Base-by-base conservation (phyloP, 768 basidiomycete genomes). In the Russula griseocarnosa region DNA sequence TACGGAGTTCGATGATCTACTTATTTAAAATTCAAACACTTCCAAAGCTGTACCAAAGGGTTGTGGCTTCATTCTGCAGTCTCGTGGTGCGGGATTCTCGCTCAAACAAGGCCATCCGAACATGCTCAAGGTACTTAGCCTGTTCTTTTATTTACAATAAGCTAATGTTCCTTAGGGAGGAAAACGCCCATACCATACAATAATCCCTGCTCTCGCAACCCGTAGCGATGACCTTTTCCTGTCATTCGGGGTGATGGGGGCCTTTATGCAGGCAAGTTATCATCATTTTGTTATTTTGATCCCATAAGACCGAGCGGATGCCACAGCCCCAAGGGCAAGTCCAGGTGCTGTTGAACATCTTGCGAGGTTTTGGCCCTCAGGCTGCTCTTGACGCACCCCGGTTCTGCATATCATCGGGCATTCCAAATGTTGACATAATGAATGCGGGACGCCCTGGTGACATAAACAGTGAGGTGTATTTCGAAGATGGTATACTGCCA, bases 41-140 rank as follows among this genome's bases (percentile, higher is more conserved):
- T 50, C 51, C 20, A 69, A 50, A 84, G 96, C 96, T 36, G 79
- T 99, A 44, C 97, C 97, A 0, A 87, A 90, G 69, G 94, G 88
- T 0, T 97, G 94, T 70, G 97, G 97, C 0, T 99, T 99, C 74
- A 97, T 94, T 0, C 81, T 99, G 16, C 97, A 99, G 75, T 97
- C 97, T 74, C 83, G 97, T 61, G 97, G 97, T 2, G 79, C 85
- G 13, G 88, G 90, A 6, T 99, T 99, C 73, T 79, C 84, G 8
- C 78, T 98, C 26, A 79, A 81, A 58, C 83, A 91, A 61, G 84
- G 83, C 1, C 96, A 98, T 72, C 89, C 93, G 1, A 98, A 99
- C 71, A 83, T 81, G 34, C 76, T 98, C 58, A 78, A 87, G 77
- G 93, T 90, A 58, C 64, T 71, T 60, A 11, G 16, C 28, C 20